These are phyloP conservation scores for Dothiorella sarmentorum DNA, from an alignment of 2,329 filamentous ascomycete species.

Conservation along the genomic window DNA sequence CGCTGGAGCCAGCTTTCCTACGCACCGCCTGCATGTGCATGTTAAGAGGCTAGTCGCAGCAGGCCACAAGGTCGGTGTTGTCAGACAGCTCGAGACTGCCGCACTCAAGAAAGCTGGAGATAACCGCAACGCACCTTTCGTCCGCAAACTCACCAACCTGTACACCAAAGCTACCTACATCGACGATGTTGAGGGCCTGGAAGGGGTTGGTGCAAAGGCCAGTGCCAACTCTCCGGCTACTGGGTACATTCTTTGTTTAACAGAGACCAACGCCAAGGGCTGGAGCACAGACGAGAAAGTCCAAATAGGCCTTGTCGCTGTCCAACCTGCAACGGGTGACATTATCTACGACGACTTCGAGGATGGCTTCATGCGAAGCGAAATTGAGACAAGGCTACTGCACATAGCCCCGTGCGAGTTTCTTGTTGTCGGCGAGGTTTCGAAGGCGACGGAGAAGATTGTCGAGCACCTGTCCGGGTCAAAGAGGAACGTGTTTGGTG, in stretches of 20 bases:
- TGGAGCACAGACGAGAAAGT: conserved; percentile 90
- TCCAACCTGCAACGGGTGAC: conserved; percentile 92
- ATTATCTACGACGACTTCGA: conserved; percentile 96
- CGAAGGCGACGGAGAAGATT: conserved; percentile 87
- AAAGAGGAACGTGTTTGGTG: conserved; percentile 86
- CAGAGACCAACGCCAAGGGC: conserved; percentile 75
- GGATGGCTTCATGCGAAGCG: conserved; percentile 94
- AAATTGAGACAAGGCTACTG: conserved; percentile 90
- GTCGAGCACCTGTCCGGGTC: conserved; percentile 85
- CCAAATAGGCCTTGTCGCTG: conserved; percentile 84
- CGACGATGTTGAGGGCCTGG: conserved; percentile 82
- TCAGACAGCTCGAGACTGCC: conserved; percentile 90
- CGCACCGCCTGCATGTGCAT: conserved; percentile 86
- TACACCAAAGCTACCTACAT: conserved; percentile 99
- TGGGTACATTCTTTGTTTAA: conserved; percentile 91
- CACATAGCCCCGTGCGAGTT: conserved; percentile 97
- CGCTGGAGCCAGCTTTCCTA: conserved; percentile 91
- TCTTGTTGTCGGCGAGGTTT: conserved; percentile 84
- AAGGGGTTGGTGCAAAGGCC: conserved; percentile 52
- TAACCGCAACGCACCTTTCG: conserved; percentile 88
- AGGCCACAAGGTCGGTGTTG: conserved; percentile 93
- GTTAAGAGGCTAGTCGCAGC: conserved; percentile 89
- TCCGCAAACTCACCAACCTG: conserved; percentile 87
- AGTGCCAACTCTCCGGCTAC: conserved; percentile 55
- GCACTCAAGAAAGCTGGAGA: conserved; percentile 93